Base-by-base conservation (phyloP, 2,329 filamentous ascomycete species). In the Hypoxylon sp. region DNA sequence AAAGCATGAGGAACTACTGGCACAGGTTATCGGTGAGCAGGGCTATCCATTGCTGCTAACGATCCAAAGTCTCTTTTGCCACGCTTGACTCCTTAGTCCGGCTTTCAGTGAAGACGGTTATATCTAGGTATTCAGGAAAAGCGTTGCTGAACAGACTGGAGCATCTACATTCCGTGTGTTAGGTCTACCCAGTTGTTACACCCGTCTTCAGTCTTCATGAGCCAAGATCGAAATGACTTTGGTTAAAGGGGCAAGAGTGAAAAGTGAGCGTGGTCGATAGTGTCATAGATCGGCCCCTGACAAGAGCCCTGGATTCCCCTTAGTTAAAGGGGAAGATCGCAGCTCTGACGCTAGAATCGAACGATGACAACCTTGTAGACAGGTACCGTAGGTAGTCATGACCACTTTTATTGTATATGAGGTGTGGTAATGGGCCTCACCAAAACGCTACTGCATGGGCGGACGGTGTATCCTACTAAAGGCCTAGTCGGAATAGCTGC, bases 401-500 rank as follows among this genome's bases (percentile, higher is more conserved):
- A 44, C 33, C 11, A 50, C 49, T 48, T 48, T 16, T 22, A 18
- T 44, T 22, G 36, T 53, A 52, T 20, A 22, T 45, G 48, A 49
- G 30, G 54, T 12, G 24, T 30, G 50, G 45, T 1, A 36, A 57
- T 32, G 48, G 36, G 22, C 12, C 38, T 57, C 45, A 45, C 42
- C 22, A 54, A 60, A 62, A 55, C 57, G 44, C 64, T 57, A 53
- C 64, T 67, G 65, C 62, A 62, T 33, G 60, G 33, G 24, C 57
- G 50, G 66, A 54, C 42, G 60, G n/a, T 33, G 42, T 64, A 59
- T 44, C 60, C 53, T 40, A 38, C 60, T 59, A 49, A 20, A 46
- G 57, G 42, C 18, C 26, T 60, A 64, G 64, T 52, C 53, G 22
- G 26, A 56, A 58, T 11, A 36, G 9, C 22, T 4, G 42, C 26